Evolutionary conservation across 306 rosid genomes (phyloP), one percentile per base, ranked within the genome.

Genomic region (Sphenostylis stenocarpa): DNA sequence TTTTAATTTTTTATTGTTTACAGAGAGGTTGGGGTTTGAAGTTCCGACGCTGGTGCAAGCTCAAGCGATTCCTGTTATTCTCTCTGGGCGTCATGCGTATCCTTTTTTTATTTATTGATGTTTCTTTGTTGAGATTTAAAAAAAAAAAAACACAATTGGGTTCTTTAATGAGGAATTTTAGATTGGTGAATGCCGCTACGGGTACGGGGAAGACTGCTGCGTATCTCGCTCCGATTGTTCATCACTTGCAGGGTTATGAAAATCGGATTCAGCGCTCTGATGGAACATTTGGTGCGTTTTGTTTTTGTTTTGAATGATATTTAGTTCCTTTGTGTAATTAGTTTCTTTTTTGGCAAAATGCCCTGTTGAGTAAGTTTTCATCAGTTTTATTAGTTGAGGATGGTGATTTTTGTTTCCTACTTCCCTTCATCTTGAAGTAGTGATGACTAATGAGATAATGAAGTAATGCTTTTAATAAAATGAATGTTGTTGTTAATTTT

Each of bases 121-220:
- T 15, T 8, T 78, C 4, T 28, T n/a, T 38, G 39, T 5, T 68
- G 48, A 28, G 11, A 10, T 31, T 36, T 21, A 49, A 6, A 2
- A n/a, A 7, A 43, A 2, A n/a, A 7, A 3, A 19, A 12, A 6
- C 14, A 21, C 26, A 45, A 48, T 75, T 69, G 75, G 67, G 58
- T 85, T 84, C 89, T 75, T 88, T 84, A 86, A 92, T 60, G 72
- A 80, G 49, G 29, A 43, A 38, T 8, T 72, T 44, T 74, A 92
- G 97, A 55, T 80, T 95, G 20, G 93, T 95, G 60, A 92, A 95
- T 82, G 97, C 99, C 44, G 86, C 97, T 55, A 92, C 97, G 2
- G 97, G 97, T 38, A 90, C 97, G 1, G 99, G 99, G 52, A 95
- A 95, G 73, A 95, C 97, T 13, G 67, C 86, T 64, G 96, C 96